Percentiles rank a stretch among this genome's conserved stretches.
Conservation (phyloP, 2,329 filamentous ascomycete genomes). For the Cadophora sp. region DNA sequence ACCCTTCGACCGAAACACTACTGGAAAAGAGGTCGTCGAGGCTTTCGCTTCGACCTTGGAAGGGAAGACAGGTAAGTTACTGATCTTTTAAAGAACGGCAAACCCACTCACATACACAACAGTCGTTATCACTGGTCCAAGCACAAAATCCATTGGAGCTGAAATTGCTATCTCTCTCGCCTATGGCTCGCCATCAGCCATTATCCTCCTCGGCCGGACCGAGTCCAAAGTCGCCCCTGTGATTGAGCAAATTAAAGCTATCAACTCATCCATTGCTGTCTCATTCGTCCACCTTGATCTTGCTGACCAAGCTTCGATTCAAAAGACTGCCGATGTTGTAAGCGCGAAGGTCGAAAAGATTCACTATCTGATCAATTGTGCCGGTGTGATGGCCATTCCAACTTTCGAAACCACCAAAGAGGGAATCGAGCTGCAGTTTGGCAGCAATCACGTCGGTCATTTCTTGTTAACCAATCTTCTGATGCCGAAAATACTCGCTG, state of each 20-base stretch:
- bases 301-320: slow-evolving; percentile 48
- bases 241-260: slow-evolving; percentile 21
- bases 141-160: slow-evolving; percentile 28
- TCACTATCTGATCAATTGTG: slow-evolving; percentile 52
- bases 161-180: slow-evolving; percentile 35
- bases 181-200: slow-evolving; percentile 25
- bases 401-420: slow-evolving; percentile 44
- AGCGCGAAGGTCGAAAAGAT: slow-evolving; percentile 46
- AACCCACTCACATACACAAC: background rate
- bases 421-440: slow-evolving; percentile 46
- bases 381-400: slow-evolving; percentile 49
- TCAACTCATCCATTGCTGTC: slow-evolving; percentile 24
- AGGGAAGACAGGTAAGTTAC: slow-evolving; percentile 45
- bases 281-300: slow-evolving; percentile 45
- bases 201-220: slow-evolving; percentile 33
- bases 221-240: slow-evolving; percentile 28
- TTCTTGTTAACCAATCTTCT: slow-evolving; percentile 43
- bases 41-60: slow-evolving; percentile 35
- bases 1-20: slow-evolving; percentile 27
- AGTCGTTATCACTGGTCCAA: slow-evolving; percentile 36
- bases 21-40: slow-evolving; percentile 28
- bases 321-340: slow-evolving; percentile 48
- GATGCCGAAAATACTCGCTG: slow-evolving; percentile 35
- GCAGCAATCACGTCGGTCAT: slow-evolving; percentile 40
- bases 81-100: background rate